Conservation (phyloP, 106 monocot species). For the Triglochin maritima region DNA sequence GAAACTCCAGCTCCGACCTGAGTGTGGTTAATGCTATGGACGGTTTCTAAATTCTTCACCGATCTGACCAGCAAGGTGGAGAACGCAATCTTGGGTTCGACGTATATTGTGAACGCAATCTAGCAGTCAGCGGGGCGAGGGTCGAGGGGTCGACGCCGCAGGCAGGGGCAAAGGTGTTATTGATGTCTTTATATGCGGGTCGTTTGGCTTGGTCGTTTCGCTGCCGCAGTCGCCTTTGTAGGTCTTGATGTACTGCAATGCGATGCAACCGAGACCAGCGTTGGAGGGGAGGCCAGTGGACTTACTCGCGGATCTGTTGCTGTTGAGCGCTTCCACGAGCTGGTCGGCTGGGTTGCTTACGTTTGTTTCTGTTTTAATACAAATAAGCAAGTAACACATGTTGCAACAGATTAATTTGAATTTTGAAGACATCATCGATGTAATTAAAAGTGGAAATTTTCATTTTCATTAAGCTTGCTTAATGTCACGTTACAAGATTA, state of each 20-base stretch:
- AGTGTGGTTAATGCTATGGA: conserved; percentile 68
- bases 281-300: conserved; percentile 47
- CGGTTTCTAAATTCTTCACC: conserved; percentile 39
- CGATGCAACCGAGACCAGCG: conserved; percentile 75
- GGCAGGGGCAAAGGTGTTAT: conserved; percentile 65
- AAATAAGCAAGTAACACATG: too few species aligned
- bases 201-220: conserved; percentile 34
- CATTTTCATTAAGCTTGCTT: too few species aligned
- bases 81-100: conserved; percentile 44
- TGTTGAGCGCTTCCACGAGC: conserved; percentile 52
- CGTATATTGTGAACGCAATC: conserved; percentile 41
- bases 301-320: conserved; percentile 62
- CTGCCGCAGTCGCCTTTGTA: conserved; percentile 61
- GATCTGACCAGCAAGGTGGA: conserved; percentile 33
- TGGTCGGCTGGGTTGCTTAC: conserved; percentile 79
- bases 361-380: background rate
- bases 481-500: too few species aligned
- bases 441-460: too few species aligned
- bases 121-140: conserved; percentile 58
- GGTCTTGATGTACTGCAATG: conserved; percentile 76
- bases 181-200: conserved; percentile 47
- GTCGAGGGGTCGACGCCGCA: conserved; percentile 49
- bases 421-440: too few species aligned
- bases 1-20: conserved; percentile 65
- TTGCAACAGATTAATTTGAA: too few species aligned